Percentiles rank a stretch among this genome's conserved stretches.
phyloP scores from a whole-genome alignment of 2,329 filamentous ascomycete species.

The Fusarium caatingaense region DNA sequence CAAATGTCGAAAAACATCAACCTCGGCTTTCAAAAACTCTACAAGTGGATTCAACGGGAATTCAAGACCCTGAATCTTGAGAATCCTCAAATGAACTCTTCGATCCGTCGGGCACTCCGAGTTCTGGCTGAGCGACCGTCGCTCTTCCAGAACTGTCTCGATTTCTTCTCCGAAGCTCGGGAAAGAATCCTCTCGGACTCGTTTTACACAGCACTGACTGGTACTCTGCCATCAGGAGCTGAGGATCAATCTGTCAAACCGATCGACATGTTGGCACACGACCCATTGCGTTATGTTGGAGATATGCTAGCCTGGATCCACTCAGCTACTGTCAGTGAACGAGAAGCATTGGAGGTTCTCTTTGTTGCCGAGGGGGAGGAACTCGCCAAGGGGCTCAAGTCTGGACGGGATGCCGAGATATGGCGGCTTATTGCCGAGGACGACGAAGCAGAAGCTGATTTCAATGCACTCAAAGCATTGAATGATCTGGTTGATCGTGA shows the following conservation, averaged over 20 bases:
- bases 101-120: conserved; percentile 84
- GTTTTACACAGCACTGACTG: conserved; percentile 89
- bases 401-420: conserved; percentile 82
- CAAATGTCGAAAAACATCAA: conserved; percentile 89
- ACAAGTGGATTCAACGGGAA: conserved; percentile 93
- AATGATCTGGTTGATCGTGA: conserved; percentile 89
- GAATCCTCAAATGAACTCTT: conserved; percentile 89
- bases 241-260: conserved; percentile 78
- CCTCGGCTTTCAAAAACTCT: conserved; percentile 92
- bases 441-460: conserved; percentile 65
- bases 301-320: conserved; percentile 99
- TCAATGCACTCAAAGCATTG: conserved; percentile 84
- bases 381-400: conserved; percentile 83
- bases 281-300: conserved; percentile 89
- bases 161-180: conserved; percentile 90
- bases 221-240: conserved; percentile 68
- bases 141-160: conserved; percentile 91
- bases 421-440: conserved; percentile 78
- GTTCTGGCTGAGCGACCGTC: conserved; percentile 90
- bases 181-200: conserved; percentile 88
- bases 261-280: conserved; percentile 93
- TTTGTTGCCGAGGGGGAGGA: conserved; percentile 93
- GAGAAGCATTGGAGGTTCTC: conserved; percentile 89
- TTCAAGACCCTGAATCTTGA: conserved; percentile 94
- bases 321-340: conserved; percentile 91